Evolutionary conservation across 805 yeast species (phyloP), one percentile per base, ranked within the genome.

Genomic region (Starmerella riodocensis): DNA sequence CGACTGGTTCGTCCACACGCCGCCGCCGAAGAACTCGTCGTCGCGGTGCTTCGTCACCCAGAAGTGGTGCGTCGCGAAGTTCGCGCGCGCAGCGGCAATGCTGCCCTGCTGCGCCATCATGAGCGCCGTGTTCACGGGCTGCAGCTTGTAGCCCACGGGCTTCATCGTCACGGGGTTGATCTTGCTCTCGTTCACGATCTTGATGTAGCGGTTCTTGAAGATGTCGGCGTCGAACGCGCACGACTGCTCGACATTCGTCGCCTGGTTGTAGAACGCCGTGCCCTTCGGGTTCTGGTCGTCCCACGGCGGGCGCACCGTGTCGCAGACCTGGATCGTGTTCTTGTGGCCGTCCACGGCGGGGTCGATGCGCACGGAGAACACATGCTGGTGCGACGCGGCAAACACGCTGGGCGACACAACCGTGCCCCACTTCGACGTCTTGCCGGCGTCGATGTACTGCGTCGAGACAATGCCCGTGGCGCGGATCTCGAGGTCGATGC

Each of bases 401-500:
- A 78, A 70, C 41, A 76, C 85, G 54, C 77, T 74, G 46, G 85
- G 86, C 24, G 83, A 84, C 43, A 80, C 78, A 43, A 70, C 70
- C 20, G 86, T 80, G 52, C 85, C 86, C 58, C 63, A 65, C 45
- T 79, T 80, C 68, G 76, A 49, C 34, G 76, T 80, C 45, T 69
- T 70, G 54, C 69, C 73, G 48, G 74, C 76, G 46, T 80, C 86
- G 47, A 78, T 74, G 56, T 88, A 86, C 78, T 76, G 78, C 39
- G 93, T 80, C 18, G 88, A 79, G 50, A 80, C 67, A 53, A 80
- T 78, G 67, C 93, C 93, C 40, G 91, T 80, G 42, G 91, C 91
- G 61, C 88, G 73, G 44, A 78, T 77, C 60, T 81, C 84, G 43
- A 79, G 75, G 49, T 74, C 77, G 52, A 80, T 73, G 39, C 76